A percentile compares a stretch with the other conserved stretches of the same genome.
phyloP scores from a whole-genome alignment of 2,329 filamentous ascomycete genomes.

The Aspergillaceae sp. region DNA sequence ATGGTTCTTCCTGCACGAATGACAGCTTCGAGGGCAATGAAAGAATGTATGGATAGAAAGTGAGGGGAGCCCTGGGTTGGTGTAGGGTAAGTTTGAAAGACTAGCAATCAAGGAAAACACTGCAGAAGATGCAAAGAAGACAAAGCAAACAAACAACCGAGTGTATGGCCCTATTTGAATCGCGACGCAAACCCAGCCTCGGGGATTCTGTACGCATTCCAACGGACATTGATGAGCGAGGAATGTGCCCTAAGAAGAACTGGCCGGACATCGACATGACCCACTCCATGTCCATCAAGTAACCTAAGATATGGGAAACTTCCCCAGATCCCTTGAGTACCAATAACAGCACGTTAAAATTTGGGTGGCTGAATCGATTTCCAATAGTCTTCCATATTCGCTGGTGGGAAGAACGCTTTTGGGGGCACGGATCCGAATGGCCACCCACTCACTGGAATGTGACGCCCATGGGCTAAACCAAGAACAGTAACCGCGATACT shows the following conservation, averaged over 20 bases:
- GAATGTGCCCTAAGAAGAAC: constrained; percentile 22
- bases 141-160: constrained; percentile 39
- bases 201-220: constrained; percentile 29
- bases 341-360: constrained; percentile 16
- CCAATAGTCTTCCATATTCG: constrained; percentile 12
- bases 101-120: constrained; percentile 32
- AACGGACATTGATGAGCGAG: constrained; percentile 19
- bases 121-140: constrained; percentile 34
- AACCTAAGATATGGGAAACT: constrained; percentile 7
- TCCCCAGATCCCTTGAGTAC: constrained; percentile 7
- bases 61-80: not conserved
- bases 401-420: constrained; percentile 3
- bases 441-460: constrained; percentile 30
- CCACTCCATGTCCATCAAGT: constrained; percentile 17
- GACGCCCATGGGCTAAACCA: constrained; percentile 27
- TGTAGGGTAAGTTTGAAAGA: constrained; percentile 25
- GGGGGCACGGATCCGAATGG: constrained; percentile 15
- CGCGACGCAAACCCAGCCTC: constrained; percentile 25
- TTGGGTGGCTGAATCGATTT: constrained; percentile 18
- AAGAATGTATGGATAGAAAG: constrained; percentile 7
- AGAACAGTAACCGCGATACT: constrained; percentile 20
- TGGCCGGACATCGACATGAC: constrained; percentile 3
- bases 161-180: constrained; percentile 30
- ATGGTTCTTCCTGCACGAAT: constrained; percentile 4
- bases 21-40: constrained; percentile 15